A percentile compares a stretch with the other conserved stretches of the same genome.
These are phyloP conservation scores for Diaporthe caulivora DNA, from an alignment of 2,329 filamentous ascomycete genomes.

Conservation along the genomic window DNA sequence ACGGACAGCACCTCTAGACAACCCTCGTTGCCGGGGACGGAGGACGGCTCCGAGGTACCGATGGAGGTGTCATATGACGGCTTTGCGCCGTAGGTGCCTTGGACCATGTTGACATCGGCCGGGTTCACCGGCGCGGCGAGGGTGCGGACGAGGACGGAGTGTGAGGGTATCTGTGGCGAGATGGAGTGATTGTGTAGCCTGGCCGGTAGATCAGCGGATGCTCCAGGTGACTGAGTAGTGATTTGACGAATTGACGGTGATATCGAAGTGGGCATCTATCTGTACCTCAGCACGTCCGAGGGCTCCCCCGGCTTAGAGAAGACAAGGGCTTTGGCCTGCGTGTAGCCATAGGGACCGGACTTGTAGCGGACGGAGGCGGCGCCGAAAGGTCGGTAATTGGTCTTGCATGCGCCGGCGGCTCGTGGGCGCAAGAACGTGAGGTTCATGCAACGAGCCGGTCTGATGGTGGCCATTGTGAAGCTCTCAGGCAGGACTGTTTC, in stretches of 20 bases:
- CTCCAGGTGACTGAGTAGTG: neutral
- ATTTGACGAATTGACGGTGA: neutral
- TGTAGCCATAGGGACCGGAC: constrained; percentile 81
- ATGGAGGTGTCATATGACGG: constrained; percentile 82
- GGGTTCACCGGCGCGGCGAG: constrained; percentile 96
- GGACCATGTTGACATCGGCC: constrained; percentile 97
- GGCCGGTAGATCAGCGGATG: constrained; percentile 17
- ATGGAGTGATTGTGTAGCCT: constrained; percentile 83
- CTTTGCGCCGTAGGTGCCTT: constrained; percentile 93
- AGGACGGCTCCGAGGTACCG: constrained; percentile 81
- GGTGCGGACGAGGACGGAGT: constrained; percentile 81
- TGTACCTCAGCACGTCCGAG: constrained; percentile 73
- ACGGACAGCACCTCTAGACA: constrained; percentile 88
- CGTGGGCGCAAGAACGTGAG: constrained; percentile 31
- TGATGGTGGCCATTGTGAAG: constrained; percentile 37
- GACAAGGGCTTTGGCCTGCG: constrained; percentile 85
- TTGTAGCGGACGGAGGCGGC: constrained; percentile 57
- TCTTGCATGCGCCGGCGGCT: constrained; percentile 4
- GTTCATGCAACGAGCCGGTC: constrained; percentile 37
- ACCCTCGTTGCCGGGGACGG: constrained; percentile 90
- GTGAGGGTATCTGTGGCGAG: constrained; percentile 76
- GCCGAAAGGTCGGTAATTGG: constrained; percentile 39
- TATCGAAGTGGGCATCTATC: constrained; percentile 40
- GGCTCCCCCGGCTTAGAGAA: constrained; percentile 83
- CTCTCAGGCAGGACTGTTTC: neutral